Evolutionary conservation across 257 asterid genomes (phyloP).

Genomic region (Pogostemon cablin): DNA sequence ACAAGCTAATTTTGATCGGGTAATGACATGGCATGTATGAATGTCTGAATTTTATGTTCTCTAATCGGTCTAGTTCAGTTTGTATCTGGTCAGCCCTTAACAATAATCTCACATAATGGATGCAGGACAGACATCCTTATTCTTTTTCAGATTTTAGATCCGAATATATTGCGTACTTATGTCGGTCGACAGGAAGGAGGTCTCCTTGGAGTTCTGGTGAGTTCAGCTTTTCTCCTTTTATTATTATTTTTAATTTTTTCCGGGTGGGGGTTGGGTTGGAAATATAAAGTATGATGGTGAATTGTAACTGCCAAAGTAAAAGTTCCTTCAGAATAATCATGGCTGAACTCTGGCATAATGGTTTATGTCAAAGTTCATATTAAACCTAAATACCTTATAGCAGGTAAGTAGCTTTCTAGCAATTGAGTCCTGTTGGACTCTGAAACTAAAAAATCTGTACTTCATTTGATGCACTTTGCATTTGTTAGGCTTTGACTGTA

Average conservation of each 20-base stretch:
- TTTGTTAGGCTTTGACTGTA: constrained; percentile 15
- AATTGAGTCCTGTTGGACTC: constrained; percentile 1
- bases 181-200: constrained; percentile 75
- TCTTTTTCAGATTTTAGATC: constrained; percentile 78
- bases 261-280: neutral
- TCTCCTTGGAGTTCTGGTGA: constrained; percentile 87
- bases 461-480: constrained; percentile 17
- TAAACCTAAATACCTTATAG: neutral
- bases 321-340: constrained; percentile 14
- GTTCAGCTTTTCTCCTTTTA: constrained; percentile 21
- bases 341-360: constrained; percentile 8
- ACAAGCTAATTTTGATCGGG: constrained; percentile 91
- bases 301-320: neutral
- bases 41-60: constrained; percentile 4
- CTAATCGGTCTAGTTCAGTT: neutral
- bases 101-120: constrained; percentile 46
- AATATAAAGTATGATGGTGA: neutral
- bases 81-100: constrained; percentile 30
- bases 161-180: constrained; percentile 79
- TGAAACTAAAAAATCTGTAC: constrained; percentile 7
- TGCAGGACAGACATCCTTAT: constrained; percentile 98
- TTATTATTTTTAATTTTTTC: neutral
- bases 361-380: neutral
- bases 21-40: constrained; percentile 41
- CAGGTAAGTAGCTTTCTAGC: neutral